Base-by-base conservation (phyloP, 345 rosid species). In the Brassica rapa region DNA sequence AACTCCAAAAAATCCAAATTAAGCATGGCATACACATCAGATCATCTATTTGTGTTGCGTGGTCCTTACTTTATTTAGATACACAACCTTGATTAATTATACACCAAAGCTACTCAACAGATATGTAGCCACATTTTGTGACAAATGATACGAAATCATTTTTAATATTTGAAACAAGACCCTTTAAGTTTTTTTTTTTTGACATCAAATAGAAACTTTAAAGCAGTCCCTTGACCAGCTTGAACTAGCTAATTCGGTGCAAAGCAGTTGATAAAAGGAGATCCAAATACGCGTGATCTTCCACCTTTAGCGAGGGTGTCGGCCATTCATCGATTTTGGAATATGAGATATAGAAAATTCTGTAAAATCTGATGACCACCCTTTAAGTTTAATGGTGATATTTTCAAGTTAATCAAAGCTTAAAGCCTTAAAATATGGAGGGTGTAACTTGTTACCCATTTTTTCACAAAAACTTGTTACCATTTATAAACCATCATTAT, bases 81-180 rank as follows among this genome's bases (percentile, higher is more conserved):
- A 46, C 32, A 73, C 32, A 73, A 73, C 30, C 46, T 72, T 43
- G 30, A 21, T 70, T 5, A 51, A 51, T 61, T 61, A 27, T 71
- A 60, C 10, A 11, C 27, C 41, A 41, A 70, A 60, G 6, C 56
- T 15, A 10, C 56, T 37, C 6, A 37, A 8, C 37, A 32, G 24
- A 30, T 41, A n/a, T 62, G 32, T 7, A 62, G 41, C 41, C 43
- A 63, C 21, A 32, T 63, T 30, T 63, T 29, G 14, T 3, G 9
- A 15, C 43, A 63, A 63, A 63, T 15, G 68, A 63, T 32, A 63
- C 68, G 33, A 25, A 60, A 25, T 60, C 30, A 24, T 25, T 25
- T 60, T 24, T 25, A 25, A 60, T 25, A 11, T 60, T 59, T 9
- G 29, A 60, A 25, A 24, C 15, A 4, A 60, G n/a, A 59, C 10